Conservation (phyloP, 2,329 filamentous ascomycete genomes). For the Fusarium sp. region DNA sequence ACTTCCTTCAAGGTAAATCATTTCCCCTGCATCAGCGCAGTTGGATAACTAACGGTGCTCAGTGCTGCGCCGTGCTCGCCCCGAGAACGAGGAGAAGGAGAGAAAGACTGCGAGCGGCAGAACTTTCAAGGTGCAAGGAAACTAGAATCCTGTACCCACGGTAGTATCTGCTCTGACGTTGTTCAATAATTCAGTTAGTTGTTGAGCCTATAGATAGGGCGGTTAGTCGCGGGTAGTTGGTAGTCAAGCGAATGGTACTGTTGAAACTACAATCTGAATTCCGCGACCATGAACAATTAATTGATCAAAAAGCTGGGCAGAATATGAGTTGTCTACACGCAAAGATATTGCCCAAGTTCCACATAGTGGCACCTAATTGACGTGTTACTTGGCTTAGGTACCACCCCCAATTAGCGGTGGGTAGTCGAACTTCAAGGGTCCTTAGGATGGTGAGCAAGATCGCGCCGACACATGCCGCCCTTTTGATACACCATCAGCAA, state of each 20-base stretch:
- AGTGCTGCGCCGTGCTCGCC: conserved; percentile 96
- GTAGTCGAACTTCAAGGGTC: conserved; percentile 24
- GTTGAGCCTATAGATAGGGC: conserved; percentile 9
- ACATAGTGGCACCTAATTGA: background rate
- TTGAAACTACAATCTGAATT: conserved; percentile 28
- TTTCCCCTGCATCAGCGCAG: background rate
- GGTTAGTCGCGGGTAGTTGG: conserved; percentile 13
- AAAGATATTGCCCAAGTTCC: background rate
- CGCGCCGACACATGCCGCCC: conserved; percentile 18
- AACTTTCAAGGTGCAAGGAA: conserved; percentile 74
- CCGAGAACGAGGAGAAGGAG: conserved; percentile 96
- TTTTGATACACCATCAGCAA: conserved; percentile 26
- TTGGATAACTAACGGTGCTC: conserved; percentile 40
- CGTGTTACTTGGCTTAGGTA: conserved; percentile 34
- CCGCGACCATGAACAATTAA: background rate
- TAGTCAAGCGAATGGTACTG: conserved; percentile 38
- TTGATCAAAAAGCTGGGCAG: background rate
- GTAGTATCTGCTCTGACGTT: conserved; percentile 7
- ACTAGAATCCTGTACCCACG: conserved; percentile 32
- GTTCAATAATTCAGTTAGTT: conserved; percentile 10
- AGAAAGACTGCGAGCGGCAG: conserved; percentile 96
- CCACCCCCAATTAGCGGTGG: conserved; percentile 36
- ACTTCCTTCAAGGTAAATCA: conserved; percentile 89
- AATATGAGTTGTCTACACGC: background rate
- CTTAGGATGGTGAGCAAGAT: background rate